Percentiles rank a stretch among this genome's conserved stretches.
These are phyloP conservation scores for Kwoniella dejecticola DNA, from an alignment of 768 basidiomycete genomes.

Conservation along the genomic window DNA sequence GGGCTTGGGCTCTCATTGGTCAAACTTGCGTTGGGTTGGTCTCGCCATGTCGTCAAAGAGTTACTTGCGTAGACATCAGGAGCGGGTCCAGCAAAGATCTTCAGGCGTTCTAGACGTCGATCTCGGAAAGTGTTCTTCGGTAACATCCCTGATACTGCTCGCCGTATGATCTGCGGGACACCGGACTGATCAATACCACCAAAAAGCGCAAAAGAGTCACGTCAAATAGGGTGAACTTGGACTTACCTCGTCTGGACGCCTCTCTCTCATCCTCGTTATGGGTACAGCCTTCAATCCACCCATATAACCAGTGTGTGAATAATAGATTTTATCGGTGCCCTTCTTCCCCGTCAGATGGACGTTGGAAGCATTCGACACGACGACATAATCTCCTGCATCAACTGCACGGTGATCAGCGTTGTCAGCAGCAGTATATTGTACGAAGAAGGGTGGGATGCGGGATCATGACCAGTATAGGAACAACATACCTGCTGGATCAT, in stretches of 20 bases:
- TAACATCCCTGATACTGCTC: conserved; percentile 96
- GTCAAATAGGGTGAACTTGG: neutral
- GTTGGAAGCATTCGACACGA: conserved; percentile 84
- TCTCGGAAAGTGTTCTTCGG: conserved; percentile 97
- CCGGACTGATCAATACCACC: too few relatives aligned
- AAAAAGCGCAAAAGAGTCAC: neutral
- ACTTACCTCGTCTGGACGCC: conserved; percentile 85
- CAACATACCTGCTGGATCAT: conserved; percentile 79
- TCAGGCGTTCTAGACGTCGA: conserved; percentile 78
- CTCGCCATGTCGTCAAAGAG: conserved; percentile 39
- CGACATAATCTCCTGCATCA: conserved; percentile 96
- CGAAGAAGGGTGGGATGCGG: too few relatives aligned
- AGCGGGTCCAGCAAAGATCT: conserved; percentile 72
- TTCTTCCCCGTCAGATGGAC: conserved; percentile 89
- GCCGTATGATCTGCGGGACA: conserved; percentile 75
- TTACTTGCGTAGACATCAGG: conserved; percentile 31
- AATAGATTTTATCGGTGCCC: conserved; percentile 79
- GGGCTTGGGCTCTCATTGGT: too few relatives aligned
- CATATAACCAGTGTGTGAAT: conserved; percentile 87
- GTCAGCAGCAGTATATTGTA: neutral
- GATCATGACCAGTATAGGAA: neutral
- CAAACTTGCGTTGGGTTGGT: conserved; percentile 2
- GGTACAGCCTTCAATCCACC: conserved; percentile 91
- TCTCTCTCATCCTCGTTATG: conserved; percentile 78
- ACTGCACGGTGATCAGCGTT: conserved; percentile 62